Evolutionary conservation across 495 filamentous ascomycete species (phyloP).

Genomic region (Delitschia confertaspora): DNA sequence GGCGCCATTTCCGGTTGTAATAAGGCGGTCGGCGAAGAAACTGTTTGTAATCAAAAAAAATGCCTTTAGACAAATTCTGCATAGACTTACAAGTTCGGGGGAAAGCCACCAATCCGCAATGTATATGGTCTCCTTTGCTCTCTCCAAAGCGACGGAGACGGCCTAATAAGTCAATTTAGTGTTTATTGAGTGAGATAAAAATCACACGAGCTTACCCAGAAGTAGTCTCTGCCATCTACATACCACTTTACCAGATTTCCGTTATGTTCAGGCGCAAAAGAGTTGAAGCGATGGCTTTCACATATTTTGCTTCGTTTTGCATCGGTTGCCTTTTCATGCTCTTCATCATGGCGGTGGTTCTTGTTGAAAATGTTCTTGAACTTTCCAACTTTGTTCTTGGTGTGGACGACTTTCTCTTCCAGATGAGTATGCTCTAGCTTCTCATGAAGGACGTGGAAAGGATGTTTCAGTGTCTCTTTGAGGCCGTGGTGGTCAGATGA

Average conservation of each 20-base stretch:
- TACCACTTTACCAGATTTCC: conserved; percentile 95
- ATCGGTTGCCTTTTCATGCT: conserved; percentile 78
- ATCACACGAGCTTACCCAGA: conserved; percentile 45
- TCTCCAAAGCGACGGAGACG: conserved; percentile 76
- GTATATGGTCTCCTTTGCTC: conserved; percentile 86
- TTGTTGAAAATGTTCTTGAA: conserved; percentile 69
- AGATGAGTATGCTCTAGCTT: conserved; percentile 59
- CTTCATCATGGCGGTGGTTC: conserved; percentile 91
- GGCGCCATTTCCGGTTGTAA: conserved; percentile 73
- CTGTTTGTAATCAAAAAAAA: background rate
- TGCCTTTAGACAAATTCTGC: background rate
- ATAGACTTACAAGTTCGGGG: conserved; percentile 53
- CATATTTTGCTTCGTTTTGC: conserved; percentile 62
- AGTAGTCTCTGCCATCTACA: conserved; percentile 86
- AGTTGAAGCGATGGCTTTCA: conserved; percentile 72
- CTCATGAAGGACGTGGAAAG: conserved; percentile 27
- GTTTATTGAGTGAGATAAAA: conserved; percentile 8
- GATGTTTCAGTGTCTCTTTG: conserved; percentile 24
- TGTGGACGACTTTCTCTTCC: conserved; percentile 57
- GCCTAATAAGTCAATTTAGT: conserved; percentile 35
- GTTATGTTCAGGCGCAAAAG: conserved; percentile 75
- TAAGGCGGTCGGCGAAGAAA: conserved; percentile 80
- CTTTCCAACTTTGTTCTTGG: conserved; percentile 63
- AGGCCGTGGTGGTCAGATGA: conserved; percentile 12
- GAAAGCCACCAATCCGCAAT: conserved; percentile 97